phyloP scores from a whole-genome alignment of 2,329 filamentous ascomycete species.

The Scedosporium apiospermum region DNA sequence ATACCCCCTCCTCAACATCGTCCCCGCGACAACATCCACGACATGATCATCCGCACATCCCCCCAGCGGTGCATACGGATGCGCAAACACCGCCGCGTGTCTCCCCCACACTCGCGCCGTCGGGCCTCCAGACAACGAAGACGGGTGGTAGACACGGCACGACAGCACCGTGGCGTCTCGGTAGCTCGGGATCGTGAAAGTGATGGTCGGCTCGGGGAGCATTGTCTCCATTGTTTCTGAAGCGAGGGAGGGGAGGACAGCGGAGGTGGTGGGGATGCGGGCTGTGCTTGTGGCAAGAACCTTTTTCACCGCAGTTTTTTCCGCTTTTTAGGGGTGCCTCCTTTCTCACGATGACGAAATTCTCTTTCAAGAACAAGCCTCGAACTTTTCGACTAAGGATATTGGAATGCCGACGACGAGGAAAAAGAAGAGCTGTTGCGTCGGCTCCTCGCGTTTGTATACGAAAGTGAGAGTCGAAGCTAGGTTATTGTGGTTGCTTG shows the following conservation, averaged over 20 bases:
- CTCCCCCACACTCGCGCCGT: constrained; percentile 31
- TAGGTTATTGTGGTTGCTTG: not conserved
- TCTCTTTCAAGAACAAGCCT: not conserved
- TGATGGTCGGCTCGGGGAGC: constrained; percentile 9
- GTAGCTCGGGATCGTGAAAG: constrained; percentile 75
- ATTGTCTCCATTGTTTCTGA: not conserved
- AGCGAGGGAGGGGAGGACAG: not conserved
- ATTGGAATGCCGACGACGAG: not conserved
- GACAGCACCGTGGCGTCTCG: constrained; percentile 68
- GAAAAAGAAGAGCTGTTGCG: not conserved
- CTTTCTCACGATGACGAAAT: not conserved
- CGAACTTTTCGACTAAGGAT: not conserved
- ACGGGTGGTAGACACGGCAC: constrained; percentile 74
- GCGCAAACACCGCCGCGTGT: constrained; percentile 61
- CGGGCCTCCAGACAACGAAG: constrained; percentile 26
- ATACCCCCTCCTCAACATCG: constrained; percentile 61
- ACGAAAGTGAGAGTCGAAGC: not conserved
- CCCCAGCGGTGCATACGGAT: constrained; percentile 84
- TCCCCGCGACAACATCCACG: constrained; percentile 54
- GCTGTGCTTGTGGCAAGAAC: not conserved
- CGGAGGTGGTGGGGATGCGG: not conserved
- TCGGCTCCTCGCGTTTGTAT: not conserved
- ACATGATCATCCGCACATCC: constrained; percentile 77
- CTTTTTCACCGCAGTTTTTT: not conserved
- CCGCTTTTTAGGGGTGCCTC: not conserved